A percentile compares a stretch with the other conserved stretches of the same genome.
phyloP scores from a whole-genome alignment of 2,329 filamentous ascomycete genomes.

The Stagonosporopsis chrysanthemi region DNA sequence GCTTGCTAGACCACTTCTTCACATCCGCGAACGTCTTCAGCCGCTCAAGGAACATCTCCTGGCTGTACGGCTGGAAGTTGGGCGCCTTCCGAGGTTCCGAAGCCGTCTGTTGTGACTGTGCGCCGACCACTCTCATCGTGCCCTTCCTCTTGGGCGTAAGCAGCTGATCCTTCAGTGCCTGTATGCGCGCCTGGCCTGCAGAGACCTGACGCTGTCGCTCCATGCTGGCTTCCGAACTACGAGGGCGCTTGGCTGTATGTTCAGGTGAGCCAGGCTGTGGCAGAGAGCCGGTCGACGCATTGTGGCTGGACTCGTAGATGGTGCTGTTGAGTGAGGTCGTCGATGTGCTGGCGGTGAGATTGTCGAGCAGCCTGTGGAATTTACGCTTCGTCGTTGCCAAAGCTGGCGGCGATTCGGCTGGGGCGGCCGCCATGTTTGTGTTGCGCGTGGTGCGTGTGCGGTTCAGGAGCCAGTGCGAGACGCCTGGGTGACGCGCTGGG shows the following conservation, averaged over 20 bases:
- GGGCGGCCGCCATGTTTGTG: constrained; percentile 19
- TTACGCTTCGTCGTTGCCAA: constrained; percentile 86
- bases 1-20: constrained; percentile 93
- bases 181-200: constrained; percentile 40
- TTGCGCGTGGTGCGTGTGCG: not conserved
- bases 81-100: constrained; percentile 54
- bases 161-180: constrained; percentile 43
- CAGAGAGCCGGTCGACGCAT: constrained; percentile 42
- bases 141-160: constrained; percentile 36
- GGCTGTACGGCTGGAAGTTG: constrained; percentile 86
- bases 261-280: constrained; percentile 35
- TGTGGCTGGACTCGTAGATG: constrained; percentile 46
- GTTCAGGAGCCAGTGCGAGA: not conserved
- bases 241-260: constrained; percentile 45
- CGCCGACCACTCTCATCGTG: constrained; percentile 44
- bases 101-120: constrained; percentile 32
- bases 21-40: constrained; percentile 90
- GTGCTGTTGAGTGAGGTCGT: constrained; percentile 38
- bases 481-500: not conserved
- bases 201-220: constrained; percentile 40
- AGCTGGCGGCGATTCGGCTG: constrained; percentile 44
- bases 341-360: constrained; percentile 61
- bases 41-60: constrained; percentile 79
- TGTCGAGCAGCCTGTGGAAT: constrained; percentile 75
- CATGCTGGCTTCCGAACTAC: constrained; percentile 40